Evolutionary conservation across 768 basidiomycete genomes (phyloP).

Genomic region (Austroboletus eburneus): DNA sequence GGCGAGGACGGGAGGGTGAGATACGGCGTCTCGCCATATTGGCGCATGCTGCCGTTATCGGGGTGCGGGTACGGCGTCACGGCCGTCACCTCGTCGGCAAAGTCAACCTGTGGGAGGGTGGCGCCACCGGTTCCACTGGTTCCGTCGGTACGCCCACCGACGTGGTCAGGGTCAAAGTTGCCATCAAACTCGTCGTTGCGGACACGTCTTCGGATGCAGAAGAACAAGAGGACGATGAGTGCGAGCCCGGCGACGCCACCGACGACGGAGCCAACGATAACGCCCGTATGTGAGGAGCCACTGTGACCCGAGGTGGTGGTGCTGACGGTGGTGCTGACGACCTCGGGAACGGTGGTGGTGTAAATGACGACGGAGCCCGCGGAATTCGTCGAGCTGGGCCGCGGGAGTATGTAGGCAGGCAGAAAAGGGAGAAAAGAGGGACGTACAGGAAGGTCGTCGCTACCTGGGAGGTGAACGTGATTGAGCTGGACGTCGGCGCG

Average conservation of each 20-base stretch:
- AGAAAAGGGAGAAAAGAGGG: background rate
- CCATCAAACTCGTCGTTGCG: conserved; percentile 44
- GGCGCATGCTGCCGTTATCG: conserved; percentile 22
- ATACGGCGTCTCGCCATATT: conserved; percentile 13
- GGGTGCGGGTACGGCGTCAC: conserved; percentile 20
- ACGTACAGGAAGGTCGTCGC: conserved; percentile 18
- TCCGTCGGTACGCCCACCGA: conserved; percentile 25
- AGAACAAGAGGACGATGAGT: conserved; percentile 25
- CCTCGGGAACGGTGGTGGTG: conserved; percentile 16
- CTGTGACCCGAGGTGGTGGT: background rate
- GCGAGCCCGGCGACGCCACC: conserved; percentile 38
- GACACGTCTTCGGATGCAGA: conserved; percentile 25
- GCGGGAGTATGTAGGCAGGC: background rate
- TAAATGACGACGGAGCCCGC: conserved; percentile 17
- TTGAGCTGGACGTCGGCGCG: background rate
- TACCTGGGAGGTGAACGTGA: conserved; percentile 15
- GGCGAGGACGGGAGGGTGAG: background rate
- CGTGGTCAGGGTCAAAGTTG: conserved; percentile 46
- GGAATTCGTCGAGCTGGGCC: conserved; percentile 20
- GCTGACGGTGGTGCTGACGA: conserved; percentile 12
- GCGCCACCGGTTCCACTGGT: too few species aligned
- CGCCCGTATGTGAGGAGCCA: conserved; percentile 27
- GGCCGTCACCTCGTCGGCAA: conserved; percentile 28
- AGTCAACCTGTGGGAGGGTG: conserved; percentile 26
- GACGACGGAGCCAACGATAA: conserved; percentile 53